Conservation (phyloP, 2,329 filamentous ascomycete species). For the Thielaviopsis ethacetica region DNA sequence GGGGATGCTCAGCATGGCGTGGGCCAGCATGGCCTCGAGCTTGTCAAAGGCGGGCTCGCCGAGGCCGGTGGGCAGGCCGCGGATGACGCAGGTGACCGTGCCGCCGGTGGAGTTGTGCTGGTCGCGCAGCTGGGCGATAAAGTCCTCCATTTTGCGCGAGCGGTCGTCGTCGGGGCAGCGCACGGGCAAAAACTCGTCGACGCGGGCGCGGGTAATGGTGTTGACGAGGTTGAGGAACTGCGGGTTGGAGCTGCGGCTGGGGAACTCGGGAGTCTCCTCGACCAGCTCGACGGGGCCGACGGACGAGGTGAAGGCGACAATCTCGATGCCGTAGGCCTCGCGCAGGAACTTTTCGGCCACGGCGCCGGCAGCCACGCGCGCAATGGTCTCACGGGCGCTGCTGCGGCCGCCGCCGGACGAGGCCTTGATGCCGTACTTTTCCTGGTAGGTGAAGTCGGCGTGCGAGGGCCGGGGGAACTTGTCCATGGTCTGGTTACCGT, state of each 20-base stretch:
- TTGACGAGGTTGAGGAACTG: conserved; percentile 61
- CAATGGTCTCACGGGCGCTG: conserved; percentile 90
- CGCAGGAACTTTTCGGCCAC: conserved; percentile 86
- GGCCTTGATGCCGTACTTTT: conserved; percentile 93
- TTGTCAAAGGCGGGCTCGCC: conserved; percentile 95
- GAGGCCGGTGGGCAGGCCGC: conserved; percentile 67
- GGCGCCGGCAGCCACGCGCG: conserved; percentile 75
- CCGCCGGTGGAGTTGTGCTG: conserved; percentile 80
- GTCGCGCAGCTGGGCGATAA: conserved; percentile 65
- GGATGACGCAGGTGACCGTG: conserved; percentile 85
- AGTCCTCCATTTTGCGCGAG: conserved; percentile 55
- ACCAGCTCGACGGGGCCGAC: conserved; percentile 68
- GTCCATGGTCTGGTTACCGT: conserved; percentile 80
- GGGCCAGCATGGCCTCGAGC: conserved; percentile 76
- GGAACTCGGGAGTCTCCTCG: conserved; percentile 50
- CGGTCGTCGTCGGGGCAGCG: conserved; percentile 60
- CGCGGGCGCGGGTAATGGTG: conserved; percentile 53
- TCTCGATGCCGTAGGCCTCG: conserved; percentile 70
- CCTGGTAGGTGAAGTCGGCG: conserved; percentile 91
- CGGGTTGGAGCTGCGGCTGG: conserved; percentile 57
- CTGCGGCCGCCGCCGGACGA: conserved; percentile 78
- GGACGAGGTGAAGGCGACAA: conserved; percentile 76
- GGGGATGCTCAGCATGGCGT: conserved; percentile 90
- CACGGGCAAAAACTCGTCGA: conserved; percentile 74
- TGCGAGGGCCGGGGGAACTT: conserved; percentile 80